Percentiles rank a stretch among this genome's conserved stretches.
Conservation (phyloP, 805 yeast genomes). For the Myxozyma monticola region DNA sequence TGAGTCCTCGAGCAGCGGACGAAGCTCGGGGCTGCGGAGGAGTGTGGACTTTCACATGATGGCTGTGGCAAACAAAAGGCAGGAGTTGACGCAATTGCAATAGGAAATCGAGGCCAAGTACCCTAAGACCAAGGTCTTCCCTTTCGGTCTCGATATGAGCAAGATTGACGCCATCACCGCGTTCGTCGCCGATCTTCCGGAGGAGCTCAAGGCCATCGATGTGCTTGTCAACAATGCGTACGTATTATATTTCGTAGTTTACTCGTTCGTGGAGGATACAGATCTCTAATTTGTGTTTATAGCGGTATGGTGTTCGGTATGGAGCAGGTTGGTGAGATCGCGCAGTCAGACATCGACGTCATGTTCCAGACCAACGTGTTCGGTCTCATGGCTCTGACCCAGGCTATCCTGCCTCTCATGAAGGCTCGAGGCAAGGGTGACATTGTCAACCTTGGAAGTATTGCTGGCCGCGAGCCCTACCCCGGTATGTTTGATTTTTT, state of each 20-base stretch:
- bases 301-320: constrained; percentile 68
- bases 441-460: constrained; percentile 64
- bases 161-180: constrained; percentile 51
- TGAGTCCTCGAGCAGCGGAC: background rate
- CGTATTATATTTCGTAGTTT: constrained; percentile 20
- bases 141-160: constrained; percentile 58
- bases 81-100: background rate
- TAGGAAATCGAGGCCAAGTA: constrained; percentile 47
- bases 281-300: too few species aligned
- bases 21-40: background rate
- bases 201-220: constrained; percentile 57
- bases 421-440: constrained; percentile 64
- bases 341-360: constrained; percentile 60
- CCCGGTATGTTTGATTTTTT: too few species aligned
- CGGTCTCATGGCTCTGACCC: constrained; percentile 82
- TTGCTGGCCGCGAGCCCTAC: constrained; percentile 70
- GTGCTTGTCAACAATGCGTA: constrained; percentile 63
- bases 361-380: constrained; percentile 87
- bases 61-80: too few species aligned
- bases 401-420: constrained; percentile 70
- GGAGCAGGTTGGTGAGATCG: constrained; percentile 71
- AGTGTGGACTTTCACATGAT: too few species aligned
- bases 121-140: constrained; percentile 49
- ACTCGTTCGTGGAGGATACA: too few species aligned
- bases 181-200: constrained; percentile 55